Base-by-base conservation (phyloP, 2,329 filamentous ascomycete genomes). In the Cercospora brassicicola region DNA sequence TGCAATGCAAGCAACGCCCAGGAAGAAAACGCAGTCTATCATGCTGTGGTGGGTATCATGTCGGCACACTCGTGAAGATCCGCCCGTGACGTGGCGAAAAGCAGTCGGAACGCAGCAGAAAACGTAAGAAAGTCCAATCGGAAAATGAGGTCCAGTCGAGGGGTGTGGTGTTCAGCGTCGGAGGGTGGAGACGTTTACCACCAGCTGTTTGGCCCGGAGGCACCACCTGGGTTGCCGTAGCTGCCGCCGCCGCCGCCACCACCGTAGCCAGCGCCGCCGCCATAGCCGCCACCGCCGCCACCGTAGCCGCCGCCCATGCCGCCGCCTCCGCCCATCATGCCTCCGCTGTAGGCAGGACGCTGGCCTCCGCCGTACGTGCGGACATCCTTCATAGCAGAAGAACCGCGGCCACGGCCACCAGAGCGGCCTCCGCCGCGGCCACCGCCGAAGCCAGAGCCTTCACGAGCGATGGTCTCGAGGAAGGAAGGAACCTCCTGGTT, bases 401-500 rank as follows among this genome's bases (percentile, higher is more conserved):
- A 84, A 77, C 91, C 90, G 78, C 91, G 88, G 69, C 91, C 90
- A 78, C 91, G 89, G 68, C 93, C 90, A 70, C 91, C 86, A 67
- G 64, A 73, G 59, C 70, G 64, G 71, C 91, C 87, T 72, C 88
- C 85, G 69, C 89, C 84, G 68, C 90, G 85, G 65, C 90, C 83
- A 59, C 90, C 86, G 63, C 93, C 91, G 74, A 89, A 97, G 76
- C 88, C 87, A 71, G 91, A 91, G 72, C 93, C 91, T 83, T 99
- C 95, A 72, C 95, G 93, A 76, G 95, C 94, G 82, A 99, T 97
- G 78, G 91, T 96, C 87, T 99, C 95, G 69, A 99, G 87, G 88
- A 98, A 99, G 59, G 87, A 80, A 33, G 95, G 95, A 71, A 98
- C 88, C 78, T 99, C 95, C 82, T 99, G 95, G 85, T 99, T 96